These are phyloP conservation scores for Diospyros kaki DNA, from an alignment of 148 eudicot species.

Conservation along the genomic window DNA sequence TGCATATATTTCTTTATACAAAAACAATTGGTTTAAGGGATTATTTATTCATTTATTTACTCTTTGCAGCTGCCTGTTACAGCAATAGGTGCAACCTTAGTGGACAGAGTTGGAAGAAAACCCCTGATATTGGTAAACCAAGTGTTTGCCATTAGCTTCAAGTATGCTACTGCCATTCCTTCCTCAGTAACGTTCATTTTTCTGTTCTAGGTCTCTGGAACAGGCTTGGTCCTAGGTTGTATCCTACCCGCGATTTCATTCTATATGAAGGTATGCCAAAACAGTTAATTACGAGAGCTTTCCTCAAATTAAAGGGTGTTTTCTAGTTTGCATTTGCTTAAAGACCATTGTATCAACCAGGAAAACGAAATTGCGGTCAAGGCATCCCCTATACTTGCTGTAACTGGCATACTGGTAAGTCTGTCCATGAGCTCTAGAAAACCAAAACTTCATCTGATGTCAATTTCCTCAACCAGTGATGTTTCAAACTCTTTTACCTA, in stretches of 20 bases:
- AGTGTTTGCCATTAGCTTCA: neutral
- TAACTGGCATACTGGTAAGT: conserved; percentile 81
- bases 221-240: conserved; percentile 75
- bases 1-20: neutral
- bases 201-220: conserved; percentile 57
- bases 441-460: neutral
- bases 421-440: conserved; percentile 5
- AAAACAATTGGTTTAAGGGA: neutral
- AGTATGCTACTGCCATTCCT: neutral
- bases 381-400: conserved; percentile 67
- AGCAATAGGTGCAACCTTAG: conserved; percentile 51
- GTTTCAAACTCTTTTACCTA: neutral
- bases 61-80: conserved; percentile 55
- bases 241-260: conserved; percentile 57
- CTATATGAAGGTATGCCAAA: conserved; percentile 59
- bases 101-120: conserved; percentile 85
- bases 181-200: neutral
- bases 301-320: neutral
- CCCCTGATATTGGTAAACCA: conserved; percentile 74
- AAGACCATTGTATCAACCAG: conserved; percentile 29
- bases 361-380: conserved; percentile 40
- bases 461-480: neutral
- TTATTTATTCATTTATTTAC: neutral
- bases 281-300: neutral
- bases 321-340: neutral